Conservation (phyloP, 768 basidiomycete genomes). For the Collybiopsis luxurians region DNA sequence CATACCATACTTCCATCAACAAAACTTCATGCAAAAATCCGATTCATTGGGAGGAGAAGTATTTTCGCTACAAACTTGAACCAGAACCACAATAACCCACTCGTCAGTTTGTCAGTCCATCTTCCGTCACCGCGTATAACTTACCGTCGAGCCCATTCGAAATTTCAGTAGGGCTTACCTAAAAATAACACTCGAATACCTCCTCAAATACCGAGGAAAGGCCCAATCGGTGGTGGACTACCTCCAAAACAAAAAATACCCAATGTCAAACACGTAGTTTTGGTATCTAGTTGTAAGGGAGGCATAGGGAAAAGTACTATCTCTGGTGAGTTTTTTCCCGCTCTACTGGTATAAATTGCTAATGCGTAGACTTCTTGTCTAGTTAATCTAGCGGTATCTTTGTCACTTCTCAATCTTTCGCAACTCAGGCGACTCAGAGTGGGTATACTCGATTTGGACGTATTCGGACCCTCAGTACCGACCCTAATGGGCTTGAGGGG, state of each 20-base stretch:
- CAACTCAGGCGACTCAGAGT: slow-evolving; percentile 49
- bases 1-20: no score
- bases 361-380: slow-evolving; percentile 9
- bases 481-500: slow-evolving; percentile 88
- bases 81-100: no score
- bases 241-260: slow-evolving; percentile 57
- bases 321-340: slow-evolving; percentile 59
- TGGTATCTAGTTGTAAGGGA: slow-evolving; percentile 91
- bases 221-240: slow-evolving; percentile 34
- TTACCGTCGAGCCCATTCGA: no score
- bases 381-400: slow-evolving; percentile 83
- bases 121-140: no score
- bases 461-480: slow-evolving; percentile 93
- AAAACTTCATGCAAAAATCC: no score
- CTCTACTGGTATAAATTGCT: background rate
- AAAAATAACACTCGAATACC: slow-evolving; percentile 23
- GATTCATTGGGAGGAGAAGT: no score
- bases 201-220: slow-evolving; percentile 58
- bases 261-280: slow-evolving; percentile 77
- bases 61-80: no score
- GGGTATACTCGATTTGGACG: slow-evolving; percentile 90
- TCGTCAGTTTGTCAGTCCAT: no score
- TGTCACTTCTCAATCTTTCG: slow-evolving; percentile 32
- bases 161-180: slow-evolving; percentile 16
- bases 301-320: slow-evolving; percentile 96